Evolutionary conservation across 345 rosid genomes (phyloP).

Genomic region (Syzygium oleosum): DNA sequence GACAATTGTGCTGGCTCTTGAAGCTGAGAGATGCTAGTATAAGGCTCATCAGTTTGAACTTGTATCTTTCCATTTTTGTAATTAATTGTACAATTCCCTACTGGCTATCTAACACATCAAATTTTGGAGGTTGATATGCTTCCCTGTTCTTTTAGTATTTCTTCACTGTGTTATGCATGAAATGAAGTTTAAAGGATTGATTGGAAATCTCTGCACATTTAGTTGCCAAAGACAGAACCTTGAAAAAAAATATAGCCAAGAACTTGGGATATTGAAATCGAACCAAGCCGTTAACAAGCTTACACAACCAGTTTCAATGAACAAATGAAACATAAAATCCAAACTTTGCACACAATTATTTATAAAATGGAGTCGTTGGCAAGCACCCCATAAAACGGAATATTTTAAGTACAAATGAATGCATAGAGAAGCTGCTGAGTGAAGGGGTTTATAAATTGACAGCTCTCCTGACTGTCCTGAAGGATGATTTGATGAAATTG

Average conservation of each 20-base stretch:
- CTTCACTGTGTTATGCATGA: not conserved
- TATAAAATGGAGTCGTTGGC: not conserved
- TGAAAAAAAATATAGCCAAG: not conserved
- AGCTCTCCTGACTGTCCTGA: slow-evolving; percentile 63
- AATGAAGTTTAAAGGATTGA: not conserved
- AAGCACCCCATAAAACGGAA: slow-evolving; percentile 4
- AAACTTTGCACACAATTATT: slow-evolving; percentile 16
- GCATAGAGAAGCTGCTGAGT: not conserved
- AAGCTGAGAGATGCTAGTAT: not conserved
- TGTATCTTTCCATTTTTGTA: not conserved
- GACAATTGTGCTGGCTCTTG: not conserved
- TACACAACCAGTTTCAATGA: slow-evolving; percentile 5
- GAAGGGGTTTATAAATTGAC: slow-evolving; percentile 29
- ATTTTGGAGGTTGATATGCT: not conserved
- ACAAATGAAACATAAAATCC: not conserved
- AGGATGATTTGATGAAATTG: slow-evolving; percentile 68
- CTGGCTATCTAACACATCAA: not conserved
- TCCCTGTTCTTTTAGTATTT: not conserved
- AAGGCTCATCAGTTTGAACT: not conserved
- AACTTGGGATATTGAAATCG: not conserved
- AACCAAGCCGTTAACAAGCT: not conserved
- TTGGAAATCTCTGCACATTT: not conserved
- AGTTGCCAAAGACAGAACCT: not conserved
- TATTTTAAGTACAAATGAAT: not conserved
- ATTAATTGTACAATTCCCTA: not conserved